Conservation (phyloP, 345 rosid genomes). For the Murraya koenigii region DNA sequence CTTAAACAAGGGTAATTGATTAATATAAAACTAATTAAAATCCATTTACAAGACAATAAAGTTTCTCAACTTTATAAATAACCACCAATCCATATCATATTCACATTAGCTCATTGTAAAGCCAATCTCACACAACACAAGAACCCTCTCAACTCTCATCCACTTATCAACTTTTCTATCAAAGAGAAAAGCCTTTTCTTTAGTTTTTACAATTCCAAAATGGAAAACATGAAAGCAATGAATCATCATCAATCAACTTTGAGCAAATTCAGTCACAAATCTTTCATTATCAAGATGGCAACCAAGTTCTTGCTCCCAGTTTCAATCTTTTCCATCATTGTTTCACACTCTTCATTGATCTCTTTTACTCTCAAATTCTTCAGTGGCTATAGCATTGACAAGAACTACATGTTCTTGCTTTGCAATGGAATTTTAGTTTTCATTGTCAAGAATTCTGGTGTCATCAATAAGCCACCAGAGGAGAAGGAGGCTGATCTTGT, state of each 20-base stretch:
- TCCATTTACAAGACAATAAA: background rate
- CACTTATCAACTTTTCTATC: background rate
- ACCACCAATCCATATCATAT: background rate
- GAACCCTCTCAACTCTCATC: background rate
- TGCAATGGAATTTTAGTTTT: conserved; percentile 68
- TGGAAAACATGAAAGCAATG: conserved; percentile 20
- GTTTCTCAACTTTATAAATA: background rate
- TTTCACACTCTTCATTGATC: conserved; percentile 28
- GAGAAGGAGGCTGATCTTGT: conserved; percentile 4
- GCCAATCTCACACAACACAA: background rate
- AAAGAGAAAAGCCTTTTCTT: background rate
- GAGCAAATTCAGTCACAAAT: background rate
- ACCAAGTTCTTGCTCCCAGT: conserved; percentile 28
- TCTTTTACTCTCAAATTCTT: conserved; percentile 25
- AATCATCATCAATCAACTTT: background rate
- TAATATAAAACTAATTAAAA: background rate
- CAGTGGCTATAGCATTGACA: conserved; percentile 32
- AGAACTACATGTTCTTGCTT: conserved; percentile 64
- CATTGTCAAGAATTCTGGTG: conserved; percentile 41
- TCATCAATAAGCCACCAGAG: conserved; percentile 15
- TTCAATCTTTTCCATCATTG: conserved; percentile 38
- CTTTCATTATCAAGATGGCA: conserved; percentile 8
- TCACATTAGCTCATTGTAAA: background rate
- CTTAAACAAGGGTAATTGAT: background rate
- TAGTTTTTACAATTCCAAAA: background rate